These are phyloP conservation scores for Tympanopsis confertula DNA, from an alignment of 2,329 filamentous ascomycete species.

Conservation along the genomic window DNA sequence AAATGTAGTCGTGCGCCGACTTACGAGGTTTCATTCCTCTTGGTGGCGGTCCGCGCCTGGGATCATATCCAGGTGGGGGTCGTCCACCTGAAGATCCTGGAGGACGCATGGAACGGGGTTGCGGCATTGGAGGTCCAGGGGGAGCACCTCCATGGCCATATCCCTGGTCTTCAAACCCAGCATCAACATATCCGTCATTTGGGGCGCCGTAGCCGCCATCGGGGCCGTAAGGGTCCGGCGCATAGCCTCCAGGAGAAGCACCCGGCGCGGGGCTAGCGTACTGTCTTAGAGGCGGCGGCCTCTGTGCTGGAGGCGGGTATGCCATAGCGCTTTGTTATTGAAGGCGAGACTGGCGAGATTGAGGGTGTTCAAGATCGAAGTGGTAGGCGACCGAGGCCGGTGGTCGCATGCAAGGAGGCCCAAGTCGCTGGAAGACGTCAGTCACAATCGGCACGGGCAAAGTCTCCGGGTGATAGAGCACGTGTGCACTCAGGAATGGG, in stretches of 20 bases:
- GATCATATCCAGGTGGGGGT: not conserved
- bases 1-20: too few species aligned
- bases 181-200: not conserved
- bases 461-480: too few species aligned
- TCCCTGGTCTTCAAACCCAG: not conserved
- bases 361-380: too few species aligned
- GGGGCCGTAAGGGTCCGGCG: not conserved
- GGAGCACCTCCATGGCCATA: not conserved
- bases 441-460: too few species aligned
- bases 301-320: not conserved
- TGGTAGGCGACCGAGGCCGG: too few species aligned
- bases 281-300: not conserved
- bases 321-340: not conserved
- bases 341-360: not conserved
- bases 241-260: not conserved
- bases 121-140: not conserved
- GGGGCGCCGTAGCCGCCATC: not conserved
- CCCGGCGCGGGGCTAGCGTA: too few species aligned
- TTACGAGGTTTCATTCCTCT: not conserved
- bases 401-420: too few species aligned
- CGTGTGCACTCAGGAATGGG: too few species aligned
- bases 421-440: too few species aligned
- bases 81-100: not conserved
- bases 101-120: not conserved
- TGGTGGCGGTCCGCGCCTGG: not conserved